These are phyloP conservation scores for Candida glaebosa DNA, from an alignment of 805 yeast species.

Conservation along the genomic window DNA sequence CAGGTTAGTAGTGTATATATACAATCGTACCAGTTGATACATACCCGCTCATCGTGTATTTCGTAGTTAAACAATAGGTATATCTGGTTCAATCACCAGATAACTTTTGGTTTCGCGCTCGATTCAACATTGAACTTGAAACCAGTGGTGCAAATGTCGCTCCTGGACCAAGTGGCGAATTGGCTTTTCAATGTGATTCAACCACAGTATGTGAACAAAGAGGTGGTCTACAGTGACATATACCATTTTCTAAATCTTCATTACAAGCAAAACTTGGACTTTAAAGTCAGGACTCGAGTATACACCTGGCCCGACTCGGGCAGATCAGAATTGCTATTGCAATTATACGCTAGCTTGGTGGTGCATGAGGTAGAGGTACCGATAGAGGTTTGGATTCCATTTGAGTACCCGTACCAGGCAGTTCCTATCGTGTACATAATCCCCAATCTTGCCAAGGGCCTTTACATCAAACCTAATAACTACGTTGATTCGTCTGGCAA, in stretches of 20 bases:
- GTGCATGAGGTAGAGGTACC: constrained; percentile 35
- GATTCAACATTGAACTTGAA: constrained; percentile 6
- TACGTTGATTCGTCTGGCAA: constrained; percentile 68
- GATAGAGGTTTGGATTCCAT: constrained; percentile 74
- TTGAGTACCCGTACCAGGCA: constrained; percentile 55
- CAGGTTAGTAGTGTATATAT: constrained; percentile 13
- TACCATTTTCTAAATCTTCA: constrained; percentile 49
- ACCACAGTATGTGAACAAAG: constrained; percentile 57
- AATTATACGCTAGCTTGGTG: constrained; percentile 58
- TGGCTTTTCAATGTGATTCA: constrained; percentile 42
- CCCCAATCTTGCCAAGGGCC: constrained; percentile 44
- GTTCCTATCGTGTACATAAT: constrained; percentile 67
- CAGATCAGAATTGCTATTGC: constrained; percentile 53
- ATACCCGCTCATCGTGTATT: constrained; percentile 19
- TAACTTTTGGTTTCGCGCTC: constrained; percentile 7
- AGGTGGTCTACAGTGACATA: constrained; percentile 59
- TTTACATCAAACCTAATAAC: constrained; percentile 53
- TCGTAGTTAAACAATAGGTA: too few relatives aligned
- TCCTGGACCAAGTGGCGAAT: constrained; percentile 30
- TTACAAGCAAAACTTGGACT: constrained; percentile 31
- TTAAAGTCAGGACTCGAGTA: constrained; percentile 66
- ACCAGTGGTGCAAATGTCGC: constrained; percentile 2
- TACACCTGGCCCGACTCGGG: constrained; percentile 54
- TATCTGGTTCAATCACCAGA: too few relatives aligned
- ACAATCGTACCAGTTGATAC: constrained; percentile 6